Percentiles rank a stretch among this genome's conserved stretches.
These are phyloP conservation scores for Bacidia rubella DNA, from an alignment of 495 filamentous ascomycete species.

Conservation along the genomic window DNA sequence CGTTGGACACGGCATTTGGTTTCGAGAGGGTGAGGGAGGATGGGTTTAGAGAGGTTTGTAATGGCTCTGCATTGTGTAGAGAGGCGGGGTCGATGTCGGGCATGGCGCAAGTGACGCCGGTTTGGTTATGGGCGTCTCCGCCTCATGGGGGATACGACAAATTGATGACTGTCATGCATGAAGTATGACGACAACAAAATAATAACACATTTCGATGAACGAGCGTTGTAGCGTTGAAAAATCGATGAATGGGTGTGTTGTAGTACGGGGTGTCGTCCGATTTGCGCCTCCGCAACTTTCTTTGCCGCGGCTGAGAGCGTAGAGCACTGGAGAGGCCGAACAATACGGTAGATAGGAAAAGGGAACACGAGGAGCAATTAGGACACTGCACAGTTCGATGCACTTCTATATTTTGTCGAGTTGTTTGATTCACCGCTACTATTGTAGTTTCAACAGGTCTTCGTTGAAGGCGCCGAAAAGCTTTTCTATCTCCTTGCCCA, in stretches of 20 bases:
- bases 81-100: slow-evolving; percentile 77
- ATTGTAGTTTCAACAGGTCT: slow-evolving; percentile 57
- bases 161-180: not conserved
- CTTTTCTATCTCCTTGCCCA: slow-evolving; percentile 35
- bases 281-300: not conserved
- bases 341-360: no score
- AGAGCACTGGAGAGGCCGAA: not conserved
- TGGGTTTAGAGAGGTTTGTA: slow-evolving; percentile 40
- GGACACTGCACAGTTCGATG: no score
- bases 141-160: slow-evolving; percentile 2
- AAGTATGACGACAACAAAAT: not conserved
- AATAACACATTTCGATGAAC: not conserved
- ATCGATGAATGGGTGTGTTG: not conserved
- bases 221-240: not conserved
- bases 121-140: slow-evolving; percentile 1
- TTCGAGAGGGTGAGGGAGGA: slow-evolving; percentile 44
- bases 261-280: not conserved
- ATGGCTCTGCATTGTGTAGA: slow-evolving; percentile 55
- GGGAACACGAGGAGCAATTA: no score
- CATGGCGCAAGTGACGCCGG: slow-evolving; percentile 33
- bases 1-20: slow-evolving; percentile 25
- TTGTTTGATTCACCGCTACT: no score
- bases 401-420: no score
- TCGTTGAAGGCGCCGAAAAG: slow-evolving; percentile 66
- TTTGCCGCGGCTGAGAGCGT: not conserved